Conservation (phyloP, 164 flowering plant genomes). For the Euptelea pleiosperma region DNA sequence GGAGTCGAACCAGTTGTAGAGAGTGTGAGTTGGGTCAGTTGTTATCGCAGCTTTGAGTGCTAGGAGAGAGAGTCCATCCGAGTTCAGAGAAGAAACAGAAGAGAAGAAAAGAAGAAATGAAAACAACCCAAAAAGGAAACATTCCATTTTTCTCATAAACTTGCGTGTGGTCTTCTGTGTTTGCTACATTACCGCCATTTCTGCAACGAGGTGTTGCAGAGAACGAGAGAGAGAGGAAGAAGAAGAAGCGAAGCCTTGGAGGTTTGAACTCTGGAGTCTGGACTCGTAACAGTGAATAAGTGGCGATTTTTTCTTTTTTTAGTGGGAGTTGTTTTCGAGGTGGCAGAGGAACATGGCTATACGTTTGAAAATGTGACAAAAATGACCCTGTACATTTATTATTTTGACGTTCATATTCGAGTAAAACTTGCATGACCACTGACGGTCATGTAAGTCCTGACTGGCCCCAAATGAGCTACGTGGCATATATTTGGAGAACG, state of each 20-base stretch:
- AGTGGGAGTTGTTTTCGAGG: slow-evolving; percentile 17
- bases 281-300: too few relatives aligned
- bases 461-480: too few relatives aligned
- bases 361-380: background rate
- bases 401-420: too few relatives aligned
- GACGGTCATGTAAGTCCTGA: too few relatives aligned
- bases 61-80: slow-evolving; percentile 87
- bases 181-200: background rate
- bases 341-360: slow-evolving; percentile 1
- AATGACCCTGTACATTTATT: background rate
- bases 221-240: slow-evolving; percentile 9
- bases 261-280: background rate
- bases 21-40: slow-evolving; percentile 51
- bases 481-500: too few relatives aligned
- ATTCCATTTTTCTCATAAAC: slow-evolving; percentile 2
- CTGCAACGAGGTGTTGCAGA: slow-evolving; percentile 45
- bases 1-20: slow-evolving; percentile 57
- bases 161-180: background rate
- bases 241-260: slow-evolving; percentile 1
- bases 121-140: background rate
- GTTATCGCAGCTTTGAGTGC: slow-evolving; percentile 83
- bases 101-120: slow-evolving; percentile 17
- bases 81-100: slow-evolving; percentile 39
- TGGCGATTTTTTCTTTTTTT: too few relatives aligned
- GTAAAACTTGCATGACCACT: too few relatives aligned